Base-by-base conservation (phyloP, 1,284 basidiomycete genomes). In the Coniferiporia sulphurascens region DNA sequence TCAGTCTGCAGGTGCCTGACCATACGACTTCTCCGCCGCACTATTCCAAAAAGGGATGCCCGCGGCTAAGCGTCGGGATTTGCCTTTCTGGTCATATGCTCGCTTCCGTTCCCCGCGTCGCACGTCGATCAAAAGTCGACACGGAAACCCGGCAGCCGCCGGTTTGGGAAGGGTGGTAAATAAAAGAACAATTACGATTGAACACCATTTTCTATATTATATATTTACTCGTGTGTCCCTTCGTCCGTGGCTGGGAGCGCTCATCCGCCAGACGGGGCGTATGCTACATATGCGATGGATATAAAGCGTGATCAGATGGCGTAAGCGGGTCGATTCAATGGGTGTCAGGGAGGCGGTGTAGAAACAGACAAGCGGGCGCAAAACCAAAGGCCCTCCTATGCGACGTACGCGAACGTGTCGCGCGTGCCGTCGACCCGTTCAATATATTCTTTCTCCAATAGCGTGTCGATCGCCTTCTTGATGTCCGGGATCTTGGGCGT, bases 371-470 rank as follows among this genome's bases (percentile, higher is more conserved):
- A 7, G 41, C 41, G 41, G 41, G n/a, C 41, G 41, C 41, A 43
- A 43, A n/a, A 12, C 12, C 41, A 43, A n/a, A 43, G 41, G n/a
- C 41, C 19, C 17, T 9, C 52, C 44, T 68, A 81, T 76, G 87
- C 87, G 62, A 90, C 86, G 68, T 91, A 91, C 22, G 86, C 85
- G 68, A 90, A 91, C 52, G 85, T 86, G 70, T 91, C 88, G 67
- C 86, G 82, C 52, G 85, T 86, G 15, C 87, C 92, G 32, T 93
- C 91, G 27, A 92, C 89, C 43, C 95, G 87, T 72, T 98, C 95
- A 62, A 99, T 89, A 72, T 97, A 99, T 74, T 98, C 97, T 75
- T 98, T 97, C 78, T 99, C 96, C 57, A 99, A 82, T 41, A 99
- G 77, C 43, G 91, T 89, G 70, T 99, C 97, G 68, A 99, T 98